A percentile compares a stretch with the other conserved stretches of the same genome.
Conservation (phyloP, 441 rosid species). For the Capsella rubella region DNA sequence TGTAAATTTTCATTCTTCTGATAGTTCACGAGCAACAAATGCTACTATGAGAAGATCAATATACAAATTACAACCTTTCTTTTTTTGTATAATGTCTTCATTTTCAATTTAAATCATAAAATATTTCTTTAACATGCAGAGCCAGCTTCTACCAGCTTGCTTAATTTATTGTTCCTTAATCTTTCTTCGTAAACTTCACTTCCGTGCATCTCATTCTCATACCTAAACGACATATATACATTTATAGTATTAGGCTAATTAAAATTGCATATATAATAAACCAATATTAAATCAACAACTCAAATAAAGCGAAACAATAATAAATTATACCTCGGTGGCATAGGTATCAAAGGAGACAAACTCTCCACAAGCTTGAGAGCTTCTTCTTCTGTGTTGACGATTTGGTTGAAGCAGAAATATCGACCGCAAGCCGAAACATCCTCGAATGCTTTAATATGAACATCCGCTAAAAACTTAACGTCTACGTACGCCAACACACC, state of each 20-base stretch:
- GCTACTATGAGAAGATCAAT: conserved; percentile 33
- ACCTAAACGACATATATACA: conserved; percentile 47
- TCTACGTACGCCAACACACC: conserved; percentile 80
- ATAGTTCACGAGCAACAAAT: conserved; percentile 26
- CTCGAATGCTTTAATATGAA: conserved; percentile 71
- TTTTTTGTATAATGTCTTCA: conserved; percentile 32
- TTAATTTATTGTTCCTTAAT: conserved; percentile 66
- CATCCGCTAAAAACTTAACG: conserved; percentile 66
- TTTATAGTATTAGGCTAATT: conserved; percentile 1
- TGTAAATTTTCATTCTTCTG: not conserved
- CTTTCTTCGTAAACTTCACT: conserved; percentile 66
- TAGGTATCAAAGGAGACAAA: conserved; percentile 72
- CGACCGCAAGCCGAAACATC: conserved; percentile 74
- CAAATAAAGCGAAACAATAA: too few species aligned
- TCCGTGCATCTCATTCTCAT: conserved; percentile 57
- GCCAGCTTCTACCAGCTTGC: conserved; percentile 73
- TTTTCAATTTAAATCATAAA: conserved; percentile 3
- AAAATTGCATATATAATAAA: not conserved
- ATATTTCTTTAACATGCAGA: conserved; percentile 49
- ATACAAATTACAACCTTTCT: conserved; percentile 31
- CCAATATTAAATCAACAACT: not conserved
- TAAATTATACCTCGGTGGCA: conserved; percentile 59
- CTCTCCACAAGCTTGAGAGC: conserved; percentile 63
- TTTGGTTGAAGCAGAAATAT: conserved; percentile 83
- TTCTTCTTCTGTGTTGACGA: conserved; percentile 66